Evolutionary conservation across 2,329 filamentous ascomycete species (phyloP), one percentile per base, ranked within the genome.

Genomic region (Aspergillus cejpii): DNA sequence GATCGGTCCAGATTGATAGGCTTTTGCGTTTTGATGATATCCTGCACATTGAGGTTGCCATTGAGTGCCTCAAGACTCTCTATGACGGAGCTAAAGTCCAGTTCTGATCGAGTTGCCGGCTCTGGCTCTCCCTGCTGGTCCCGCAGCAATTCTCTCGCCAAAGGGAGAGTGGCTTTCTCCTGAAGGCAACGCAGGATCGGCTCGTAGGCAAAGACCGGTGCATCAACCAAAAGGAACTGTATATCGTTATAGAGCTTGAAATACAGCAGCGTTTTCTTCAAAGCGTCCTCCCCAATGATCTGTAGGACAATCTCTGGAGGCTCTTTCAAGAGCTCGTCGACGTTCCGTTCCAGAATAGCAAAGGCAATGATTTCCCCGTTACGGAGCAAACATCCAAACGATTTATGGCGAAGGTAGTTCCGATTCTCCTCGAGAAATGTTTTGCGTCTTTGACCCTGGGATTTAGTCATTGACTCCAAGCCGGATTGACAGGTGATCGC

Each of bases 121-220:
- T 47, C 47, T 8, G 8, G 19, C 3, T 47, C 47, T 8, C 21
- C 55, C 37, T 44, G 52, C 24, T 50, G 46, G 52, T 61, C 64
- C 6, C 61, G 55, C 2, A 85, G 62, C 0, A 85, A 55, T 24
- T 77, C 67, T 1, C 76, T 59, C 2, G 75, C 67, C 0, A 88
- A 65, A 0, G 82, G 76, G 0, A 86, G 43, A 1, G 80, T 72
- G 0, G 58, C 65, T 19, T 79, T 78, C 0, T 68, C 62, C 56
- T 85, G 75, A 1, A 88, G 65, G 1, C 77, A 72, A 38, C 74
- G 62, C 3, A 88, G 59, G 1, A 88, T 72, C 0, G 84, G 84
- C 43, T 86, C 80, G 44, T 81, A 86, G 0, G 83, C 79, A 57
- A 87, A 88, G 0, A 83, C 73, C 0, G 83, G 71, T 0, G 83